Base-by-base conservation (phyloP, 2,329 filamentous ascomycete genomes). In the Colletotrichum orbiculare region DNA sequence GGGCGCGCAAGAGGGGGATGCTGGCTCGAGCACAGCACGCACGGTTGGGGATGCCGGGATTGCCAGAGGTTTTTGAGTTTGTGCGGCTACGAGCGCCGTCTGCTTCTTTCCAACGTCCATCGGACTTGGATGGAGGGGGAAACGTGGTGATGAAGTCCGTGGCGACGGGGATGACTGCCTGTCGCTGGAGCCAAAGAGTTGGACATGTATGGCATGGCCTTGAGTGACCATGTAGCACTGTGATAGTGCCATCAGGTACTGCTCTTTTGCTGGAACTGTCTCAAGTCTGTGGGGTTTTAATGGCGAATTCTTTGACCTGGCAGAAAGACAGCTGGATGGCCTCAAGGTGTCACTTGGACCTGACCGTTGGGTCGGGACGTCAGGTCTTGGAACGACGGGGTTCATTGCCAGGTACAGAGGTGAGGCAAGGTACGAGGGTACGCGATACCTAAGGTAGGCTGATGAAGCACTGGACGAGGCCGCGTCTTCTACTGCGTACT, bases 231-330 rank as follows among this genome's bases (percentile, higher is more conserved):
- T 58, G 42, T 12, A 54, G 41, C 37, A 37, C 42, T 49, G 49
- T 54, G 12, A 11, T 38, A n/a, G 0, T 17, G 17, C 17, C 17
- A 17, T 17, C 17, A 17, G 7, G n/a, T 42, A 15, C 45, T 33
- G 38, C 39, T 35, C 37, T 25, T 15, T 42, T 52, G 43, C 35
- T 64, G 50, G 45, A 56, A 54, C 61, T 50, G 61, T 64, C 61
- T 61, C 61, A 52, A 35, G 50, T 64, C 56, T 57, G 50, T 52
- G 61, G 56, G 54, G 56, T 54, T 11, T 50, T 58, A 4, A 11
- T 56, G 15, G 34, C 25, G 25, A 25, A 5, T 25, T 25, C 25
- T 25, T 25, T 25, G 25, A 25, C 25, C 25, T 25, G 25, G 25
- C 25, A 25, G 25, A 25, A 4, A 25, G 25, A 25, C 1, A 5